Base-by-base conservation (phyloP, 2,329 filamentous ascomycete genomes). In the Epichloe glyceriae region DNA sequence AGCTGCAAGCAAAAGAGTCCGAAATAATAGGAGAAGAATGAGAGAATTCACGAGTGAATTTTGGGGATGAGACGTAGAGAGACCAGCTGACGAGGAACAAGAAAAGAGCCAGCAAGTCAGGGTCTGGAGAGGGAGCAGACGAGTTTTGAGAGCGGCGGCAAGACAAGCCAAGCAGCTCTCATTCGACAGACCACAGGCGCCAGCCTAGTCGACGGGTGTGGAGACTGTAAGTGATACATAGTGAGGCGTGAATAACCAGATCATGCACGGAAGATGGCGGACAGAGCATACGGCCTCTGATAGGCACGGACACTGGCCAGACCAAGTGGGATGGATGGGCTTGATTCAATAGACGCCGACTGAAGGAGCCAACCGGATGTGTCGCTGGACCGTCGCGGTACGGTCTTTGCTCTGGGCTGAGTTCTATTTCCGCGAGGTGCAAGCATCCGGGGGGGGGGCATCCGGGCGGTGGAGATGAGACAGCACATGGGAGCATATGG, bases 71-170 rank as follows among this genome's bases (percentile, higher is more conserved):
- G 56, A 65, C 57, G 64, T 61, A 69, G 74, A 80, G 74, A 80
- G 75, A 67, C 76, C 76, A 79, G 76, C 76, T 79, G 70, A 70
- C 71, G 70, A 71, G 63, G 64, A 65, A 61, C 56, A 30, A 67
- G 61, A 66, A 72, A 62, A 65, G 51, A 40, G 33, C 45, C 61
- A 58, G 61, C 57, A 61, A 57, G 60, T 58, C 57, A 57, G 61
- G 57, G 57, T 57, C 61, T 61, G 61, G 57, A 57, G 66, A 67
- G 70, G 72, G 70, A 65, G 63, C 64, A 61, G 57, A 64, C 62
- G 66, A 70, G 70, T 78, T 79, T 77, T 78, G 73, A 76, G 70
- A 57, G 54, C 56, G 56, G 55, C 56, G 53, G 59, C 57, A 57
- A 50, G 37, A 54, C 52, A 52, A 63, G 49, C 62, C 57, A 62